phyloP scores from a whole-genome alignment of 179 eudicot genomes.

The Nepenthes alata region DNA sequence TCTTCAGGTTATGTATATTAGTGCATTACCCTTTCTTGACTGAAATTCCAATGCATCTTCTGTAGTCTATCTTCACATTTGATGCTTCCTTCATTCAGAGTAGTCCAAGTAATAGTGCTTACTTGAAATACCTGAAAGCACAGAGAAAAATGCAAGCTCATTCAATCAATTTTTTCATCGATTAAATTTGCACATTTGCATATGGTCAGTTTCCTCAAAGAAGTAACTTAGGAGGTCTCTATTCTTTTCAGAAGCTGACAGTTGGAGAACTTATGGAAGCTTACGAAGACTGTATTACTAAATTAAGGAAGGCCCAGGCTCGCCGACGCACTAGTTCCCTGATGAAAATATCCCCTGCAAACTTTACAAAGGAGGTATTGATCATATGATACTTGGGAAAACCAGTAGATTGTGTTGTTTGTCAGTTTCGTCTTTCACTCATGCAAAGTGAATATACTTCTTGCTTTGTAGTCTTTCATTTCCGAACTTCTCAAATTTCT shows the following conservation, averaged over 20 bases:
- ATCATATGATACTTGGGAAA: neutral
- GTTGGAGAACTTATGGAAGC: conserved; percentile 52
- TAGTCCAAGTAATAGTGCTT: conserved; percentile 22
- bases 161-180: neutral
- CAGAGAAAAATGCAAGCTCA: conserved; percentile 34
- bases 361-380: conserved; percentile 81
- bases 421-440: too few species aligned
- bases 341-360: conserved; percentile 62
- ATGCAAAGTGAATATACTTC: too few species aligned
- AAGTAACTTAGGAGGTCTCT: conserved; percentile 7
- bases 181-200: neutral
- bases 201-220: neutral
- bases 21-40: neutral
- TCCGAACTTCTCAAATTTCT: too few species aligned
- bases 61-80: neutral
- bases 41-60: neutral
- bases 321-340: conserved; percentile 47
- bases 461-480: too few species aligned
- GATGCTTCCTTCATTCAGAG: conserved; percentile 27
- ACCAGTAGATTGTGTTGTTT: too few species aligned
- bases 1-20: conserved; percentile 32
- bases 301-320: conserved; percentile 50
- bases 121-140: conserved; percentile 18
- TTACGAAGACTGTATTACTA: conserved; percentile 54
- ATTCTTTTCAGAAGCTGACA: conserved; percentile 35